Conservation (phyloP, 108 stramenopile species). For the Chaetoceros tenuissimus region DNA sequence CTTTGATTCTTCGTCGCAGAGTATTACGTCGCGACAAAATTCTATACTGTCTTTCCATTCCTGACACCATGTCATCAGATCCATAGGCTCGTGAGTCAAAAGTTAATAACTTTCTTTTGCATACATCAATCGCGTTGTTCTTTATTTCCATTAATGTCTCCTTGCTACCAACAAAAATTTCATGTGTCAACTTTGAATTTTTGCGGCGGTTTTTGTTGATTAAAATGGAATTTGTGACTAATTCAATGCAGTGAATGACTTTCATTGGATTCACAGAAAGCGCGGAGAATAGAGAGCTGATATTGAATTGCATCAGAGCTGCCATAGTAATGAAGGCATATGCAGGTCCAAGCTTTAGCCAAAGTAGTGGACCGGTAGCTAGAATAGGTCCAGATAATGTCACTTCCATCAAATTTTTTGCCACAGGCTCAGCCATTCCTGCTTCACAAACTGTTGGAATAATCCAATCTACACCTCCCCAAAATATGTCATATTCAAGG, state of each 20-base stretch:
- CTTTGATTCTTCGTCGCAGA: conserved; percentile 27
- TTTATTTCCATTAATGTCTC: conserved; percentile 12
- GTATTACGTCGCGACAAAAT: conserved; percentile 35
- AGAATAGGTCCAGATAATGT: conserved; percentile 59
- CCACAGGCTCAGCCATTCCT: conserved; percentile 39
- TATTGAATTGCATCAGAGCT: conserved; percentile 47
- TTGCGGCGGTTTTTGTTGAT: conserved; percentile 6
- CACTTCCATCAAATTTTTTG: conserved; percentile 46
- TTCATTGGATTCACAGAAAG: conserved; percentile 60
- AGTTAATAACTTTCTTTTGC: conserved; percentile 17
- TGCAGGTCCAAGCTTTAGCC: conserved; percentile 71
- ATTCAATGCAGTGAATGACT: conserved; percentile 52
- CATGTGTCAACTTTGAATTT: conserved; percentile 25
- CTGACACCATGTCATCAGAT: conserved; percentile 15
- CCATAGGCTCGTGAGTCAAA: not conserved
- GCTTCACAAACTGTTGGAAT: conserved; percentile 25
- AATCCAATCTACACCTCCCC: conserved; percentile 65
- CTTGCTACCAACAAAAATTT: conserved; percentile 25
- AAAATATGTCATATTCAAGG: conserved; percentile 74
- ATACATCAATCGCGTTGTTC: conserved; percentile 25
- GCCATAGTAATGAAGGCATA: conserved; percentile 73
- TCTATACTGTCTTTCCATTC: conserved; percentile 24
- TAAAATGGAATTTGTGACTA: conserved; percentile 35
- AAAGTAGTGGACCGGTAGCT: conserved; percentile 57
- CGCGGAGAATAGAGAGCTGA: conserved; percentile 45